Evolutionary conservation across 805 yeast species (phyloP).

Genomic region (Saturnispora serradocipensis): DNA sequence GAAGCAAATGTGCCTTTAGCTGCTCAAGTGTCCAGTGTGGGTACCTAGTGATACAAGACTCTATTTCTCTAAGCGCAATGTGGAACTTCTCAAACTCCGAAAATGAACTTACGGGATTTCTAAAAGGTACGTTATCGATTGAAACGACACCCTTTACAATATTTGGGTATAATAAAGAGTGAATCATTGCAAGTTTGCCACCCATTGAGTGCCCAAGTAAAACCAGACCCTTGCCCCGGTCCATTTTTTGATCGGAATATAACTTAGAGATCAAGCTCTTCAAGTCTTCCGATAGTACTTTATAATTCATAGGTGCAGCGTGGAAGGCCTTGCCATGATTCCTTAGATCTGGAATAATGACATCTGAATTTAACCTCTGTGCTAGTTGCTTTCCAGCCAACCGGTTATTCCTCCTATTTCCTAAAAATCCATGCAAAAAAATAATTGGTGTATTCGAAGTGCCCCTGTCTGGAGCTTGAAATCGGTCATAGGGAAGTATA

Average conservation of each 20-base stretch:
- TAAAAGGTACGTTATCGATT: constrained; percentile 74
- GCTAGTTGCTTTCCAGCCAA: constrained; percentile 56
- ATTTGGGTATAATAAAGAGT: constrained; percentile 59
- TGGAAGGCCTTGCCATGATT: constrained; percentile 91
- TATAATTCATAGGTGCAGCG: constrained; percentile 55
- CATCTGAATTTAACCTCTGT: constrained; percentile 37
- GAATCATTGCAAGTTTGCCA: constrained; percentile 85
- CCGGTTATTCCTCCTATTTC: constrained; percentile 69
- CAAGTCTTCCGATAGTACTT: constrained; percentile 76
- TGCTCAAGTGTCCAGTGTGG: constrained; percentile 36
- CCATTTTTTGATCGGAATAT: constrained; percentile 3
- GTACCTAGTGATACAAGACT: constrained; percentile 8
- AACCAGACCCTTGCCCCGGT: constrained; percentile 33
- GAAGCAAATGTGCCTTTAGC: constrained; percentile 47
- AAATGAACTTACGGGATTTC: constrained; percentile 34
- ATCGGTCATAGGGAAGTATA: constrained; percentile 7
- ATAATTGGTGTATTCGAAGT: constrained; percentile 47
- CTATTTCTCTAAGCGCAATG: constrained; percentile 16
- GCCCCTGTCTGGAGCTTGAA: constrained; percentile 6
- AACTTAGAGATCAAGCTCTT: constrained; percentile 35
- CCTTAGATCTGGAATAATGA: constrained; percentile 65
- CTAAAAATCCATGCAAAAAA: constrained; percentile 83
- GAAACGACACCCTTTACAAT: constrained; percentile 50
- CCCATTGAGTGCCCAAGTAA: constrained; percentile 82
- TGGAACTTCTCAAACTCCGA: constrained; percentile 26